phyloP scores from a whole-genome alignment of 2,329 filamentous ascomycete genomes.

The Dendrostoma leiphaemia region DNA sequence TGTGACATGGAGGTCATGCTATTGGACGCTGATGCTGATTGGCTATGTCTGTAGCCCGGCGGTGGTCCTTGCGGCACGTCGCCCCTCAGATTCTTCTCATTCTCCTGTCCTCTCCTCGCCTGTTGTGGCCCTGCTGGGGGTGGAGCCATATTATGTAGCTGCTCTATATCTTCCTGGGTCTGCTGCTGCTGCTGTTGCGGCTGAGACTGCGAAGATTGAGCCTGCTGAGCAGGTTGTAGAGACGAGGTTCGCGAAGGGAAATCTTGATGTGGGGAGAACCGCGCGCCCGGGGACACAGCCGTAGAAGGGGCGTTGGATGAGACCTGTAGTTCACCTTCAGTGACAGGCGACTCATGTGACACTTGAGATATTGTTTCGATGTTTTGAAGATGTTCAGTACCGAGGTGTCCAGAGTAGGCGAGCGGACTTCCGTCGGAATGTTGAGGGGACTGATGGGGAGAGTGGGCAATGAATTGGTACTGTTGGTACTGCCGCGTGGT shows the following conservation, averaged over 20 bases:
- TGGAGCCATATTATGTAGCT: constrained; percentile 43
- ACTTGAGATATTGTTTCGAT: constrained; percentile 61
- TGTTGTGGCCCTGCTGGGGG: constrained; percentile 41
- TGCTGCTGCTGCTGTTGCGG: constrained; percentile 25
- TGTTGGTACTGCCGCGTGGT: constrained; percentile 26
- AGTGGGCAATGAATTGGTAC: constrained; percentile 24
- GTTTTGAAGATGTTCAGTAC: constrained; percentile 43
- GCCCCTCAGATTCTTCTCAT: constrained; percentile 44
- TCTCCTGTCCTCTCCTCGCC: constrained; percentile 47
- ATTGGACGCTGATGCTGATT: constrained; percentile 36
- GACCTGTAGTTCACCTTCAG: constrained; percentile 45
- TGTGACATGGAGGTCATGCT: constrained; percentile 43
- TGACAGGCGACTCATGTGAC: constrained; percentile 58
- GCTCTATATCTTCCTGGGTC: constrained; percentile 27
- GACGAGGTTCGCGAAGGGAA: constrained; percentile 28
- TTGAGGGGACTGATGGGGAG: constrained; percentile 26
- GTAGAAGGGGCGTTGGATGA: constrained; percentile 39
- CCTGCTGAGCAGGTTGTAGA: constrained; percentile 29
- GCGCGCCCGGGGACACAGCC: constrained; percentile 37
- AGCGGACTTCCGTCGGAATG: constrained; percentile 35
- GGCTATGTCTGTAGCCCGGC: constrained; percentile 52
- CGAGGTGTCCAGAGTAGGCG: constrained; percentile 34
- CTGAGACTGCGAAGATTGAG: constrained; percentile 21
- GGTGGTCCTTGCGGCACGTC: constrained; percentile 46
- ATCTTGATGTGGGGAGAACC: constrained; percentile 38